Evolutionary conservation across 2,329 filamentous ascomycete genomes (phyloP).

Genomic region (Grosmannia huntii): DNA sequence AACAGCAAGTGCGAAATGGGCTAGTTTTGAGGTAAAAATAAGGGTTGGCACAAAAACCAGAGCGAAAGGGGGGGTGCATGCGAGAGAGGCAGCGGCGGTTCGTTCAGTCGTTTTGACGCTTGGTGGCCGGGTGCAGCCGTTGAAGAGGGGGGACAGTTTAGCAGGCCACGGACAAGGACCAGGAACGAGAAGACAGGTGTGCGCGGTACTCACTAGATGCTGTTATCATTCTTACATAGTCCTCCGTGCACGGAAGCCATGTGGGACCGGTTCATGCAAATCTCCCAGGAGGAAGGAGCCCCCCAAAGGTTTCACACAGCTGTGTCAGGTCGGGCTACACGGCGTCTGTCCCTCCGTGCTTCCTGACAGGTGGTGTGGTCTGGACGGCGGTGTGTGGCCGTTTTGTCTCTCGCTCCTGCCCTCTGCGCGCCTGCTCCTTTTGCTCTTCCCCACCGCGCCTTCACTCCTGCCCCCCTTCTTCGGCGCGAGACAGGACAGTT

Average conservation of each 20-base stretch:
- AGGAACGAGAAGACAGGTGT: background rate
- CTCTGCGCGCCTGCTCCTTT: background rate
- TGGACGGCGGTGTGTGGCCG: background rate
- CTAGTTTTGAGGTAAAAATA: background rate
- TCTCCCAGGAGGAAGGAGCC: background rate
- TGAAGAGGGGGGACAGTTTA: background rate
- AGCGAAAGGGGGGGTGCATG: background rate
- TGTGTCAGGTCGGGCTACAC: slow-evolving; percentile 1
- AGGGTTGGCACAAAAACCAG: background rate
- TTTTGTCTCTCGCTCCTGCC: background rate
- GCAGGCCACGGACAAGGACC: background rate
- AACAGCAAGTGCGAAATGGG: background rate
- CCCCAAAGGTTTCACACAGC: background rate
- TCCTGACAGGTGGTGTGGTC: background rate
- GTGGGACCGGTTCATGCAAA: background rate
- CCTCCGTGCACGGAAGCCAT: no score
- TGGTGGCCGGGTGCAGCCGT: background rate
- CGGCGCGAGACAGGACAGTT: background rate
- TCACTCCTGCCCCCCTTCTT: no score
- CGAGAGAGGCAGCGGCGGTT: background rate
- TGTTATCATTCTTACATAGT: no score
- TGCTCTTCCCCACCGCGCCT: background rate
- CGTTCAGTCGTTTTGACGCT: background rate
- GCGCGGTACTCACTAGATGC: no score
- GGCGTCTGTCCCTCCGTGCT: background rate